Evolutionary conservation across 2,329 filamentous ascomycete species (phyloP), one percentile per base, ranked within the genome.

Genomic region (Bipolaris zeicola): DNA sequence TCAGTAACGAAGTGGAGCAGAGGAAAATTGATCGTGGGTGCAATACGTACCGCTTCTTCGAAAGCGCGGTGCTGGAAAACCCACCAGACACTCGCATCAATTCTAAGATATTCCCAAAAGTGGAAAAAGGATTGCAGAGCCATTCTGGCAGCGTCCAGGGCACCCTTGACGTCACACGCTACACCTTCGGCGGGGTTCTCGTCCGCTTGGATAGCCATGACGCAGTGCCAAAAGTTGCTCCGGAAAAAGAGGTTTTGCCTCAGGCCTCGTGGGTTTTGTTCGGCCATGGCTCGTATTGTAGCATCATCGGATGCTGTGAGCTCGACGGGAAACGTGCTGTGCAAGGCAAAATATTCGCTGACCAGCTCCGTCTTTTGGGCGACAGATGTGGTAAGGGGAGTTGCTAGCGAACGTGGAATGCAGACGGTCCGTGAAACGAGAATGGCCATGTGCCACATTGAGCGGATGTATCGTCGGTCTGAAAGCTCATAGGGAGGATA

Each of bases 41-140:
- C 18, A 7, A 16, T n/a, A 89, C 90, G 75, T 85, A 90, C 69
- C 31, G 88, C 88, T 78, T 93, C 90, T 50, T 93, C 81, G 69
- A 93, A 93, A 0, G 90, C 90, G 1, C 90, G 81, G 70, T 93
- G 90, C 71, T 92, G 90, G 64, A 92, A 91, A 0, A 91, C 89
- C 90, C 90, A 94, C 90, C 90, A 93, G 0, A 92, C 89, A 13
- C 87, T 83, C 1, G 89, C 89, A 77, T 94, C 90, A 14, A 80
- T 80, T 63, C 88, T 85, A 60, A 92, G 87, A 11, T 91, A 77
- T 36, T 79, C 80, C 75, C 87, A 90, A 6, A 92, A 81, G 55
- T 92, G 81, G 72, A 93, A 92, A 71, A 92, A 94, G 1, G 89
- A 81, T 42, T 82, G 83, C 44, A 94, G 85, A 4, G 90, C 90